Evolutionary conservation across 345 rosid genomes (phyloP).

Genomic region (Hibiscus tridactylites): DNA sequence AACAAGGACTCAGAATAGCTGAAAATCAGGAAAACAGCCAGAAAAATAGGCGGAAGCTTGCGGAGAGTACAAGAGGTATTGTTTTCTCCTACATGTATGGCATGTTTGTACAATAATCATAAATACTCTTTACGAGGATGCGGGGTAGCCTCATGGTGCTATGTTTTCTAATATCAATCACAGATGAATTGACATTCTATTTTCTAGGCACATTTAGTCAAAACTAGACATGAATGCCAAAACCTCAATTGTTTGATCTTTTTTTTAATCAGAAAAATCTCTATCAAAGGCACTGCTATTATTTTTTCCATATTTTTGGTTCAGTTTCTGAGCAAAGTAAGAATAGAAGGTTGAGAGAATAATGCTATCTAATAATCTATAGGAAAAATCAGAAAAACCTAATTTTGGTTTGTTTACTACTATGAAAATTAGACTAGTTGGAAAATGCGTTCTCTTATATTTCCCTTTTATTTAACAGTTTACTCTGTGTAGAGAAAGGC

Average conservation of each 20-base stretch:
- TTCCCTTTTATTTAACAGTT: background rate
- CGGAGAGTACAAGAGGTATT: slow-evolving; percentile 95
- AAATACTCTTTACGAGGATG: background rate
- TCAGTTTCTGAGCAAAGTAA: background rate
- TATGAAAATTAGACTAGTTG: background rate
- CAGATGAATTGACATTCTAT: background rate
- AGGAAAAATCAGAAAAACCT: background rate
- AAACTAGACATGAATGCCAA: background rate
- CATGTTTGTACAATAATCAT: background rate
- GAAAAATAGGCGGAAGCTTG: slow-evolving; percentile 90
- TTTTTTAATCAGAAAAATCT: background rate
- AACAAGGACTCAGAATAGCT: slow-evolving; percentile 90
- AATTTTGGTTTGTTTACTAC: background rate
- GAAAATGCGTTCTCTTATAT: background rate
- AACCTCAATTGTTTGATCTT: background rate
- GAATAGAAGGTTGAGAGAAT: background rate
- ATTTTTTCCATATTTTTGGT: background rate
- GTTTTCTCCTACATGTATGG: background rate
- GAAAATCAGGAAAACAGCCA: slow-evolving; percentile 96
- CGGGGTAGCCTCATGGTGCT: background rate
- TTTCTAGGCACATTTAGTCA: background rate
- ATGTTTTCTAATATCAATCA: background rate
- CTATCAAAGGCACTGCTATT: background rate
- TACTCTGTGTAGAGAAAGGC: background rate
- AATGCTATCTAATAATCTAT: background rate